These are phyloP conservation scores for Naganishia onofrii DNA, from an alignment of 768 basidiomycete species.

Conservation along the genomic window DNA sequence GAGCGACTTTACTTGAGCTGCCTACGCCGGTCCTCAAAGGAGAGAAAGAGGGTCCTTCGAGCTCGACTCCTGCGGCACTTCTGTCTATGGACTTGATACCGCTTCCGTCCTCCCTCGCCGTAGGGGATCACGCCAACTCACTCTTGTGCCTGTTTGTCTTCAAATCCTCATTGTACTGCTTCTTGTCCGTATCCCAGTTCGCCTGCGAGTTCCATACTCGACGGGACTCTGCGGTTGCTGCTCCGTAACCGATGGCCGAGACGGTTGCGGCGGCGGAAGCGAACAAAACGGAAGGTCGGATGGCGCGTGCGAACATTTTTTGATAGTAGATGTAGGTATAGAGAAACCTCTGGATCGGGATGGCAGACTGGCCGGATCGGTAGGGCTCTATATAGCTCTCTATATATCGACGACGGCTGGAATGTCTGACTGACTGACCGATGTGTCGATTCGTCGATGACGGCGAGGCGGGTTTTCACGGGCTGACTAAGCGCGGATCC, in stretches of 20 bases:
- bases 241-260: conserved; percentile 5
- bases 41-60: background rate
- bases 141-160: conserved; percentile 33
- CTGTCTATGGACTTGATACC: background rate
- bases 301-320: conserved; percentile 20
- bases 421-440: no score
- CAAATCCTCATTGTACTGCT: conserved; percentile 33
- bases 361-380: no score
- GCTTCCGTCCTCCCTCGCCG: background rate
- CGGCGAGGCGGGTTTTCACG: background rate
- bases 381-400: no score
- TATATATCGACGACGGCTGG: no score
- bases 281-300: conserved; percentile 8
- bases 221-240: conserved; percentile 11
- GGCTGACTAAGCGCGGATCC: background rate
- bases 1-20: no score
- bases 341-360: background rate
- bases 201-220: conserved; percentile 29
- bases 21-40: no score
- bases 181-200: conserved; percentile 20
- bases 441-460: no score
- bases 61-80: background rate
- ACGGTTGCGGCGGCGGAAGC: conserved; percentile 9
- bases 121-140: no score
- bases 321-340: background rate